Base-by-base conservation (phyloP, 2,329 filamentous ascomycete species). In the Ophiostoma montium region DNA sequence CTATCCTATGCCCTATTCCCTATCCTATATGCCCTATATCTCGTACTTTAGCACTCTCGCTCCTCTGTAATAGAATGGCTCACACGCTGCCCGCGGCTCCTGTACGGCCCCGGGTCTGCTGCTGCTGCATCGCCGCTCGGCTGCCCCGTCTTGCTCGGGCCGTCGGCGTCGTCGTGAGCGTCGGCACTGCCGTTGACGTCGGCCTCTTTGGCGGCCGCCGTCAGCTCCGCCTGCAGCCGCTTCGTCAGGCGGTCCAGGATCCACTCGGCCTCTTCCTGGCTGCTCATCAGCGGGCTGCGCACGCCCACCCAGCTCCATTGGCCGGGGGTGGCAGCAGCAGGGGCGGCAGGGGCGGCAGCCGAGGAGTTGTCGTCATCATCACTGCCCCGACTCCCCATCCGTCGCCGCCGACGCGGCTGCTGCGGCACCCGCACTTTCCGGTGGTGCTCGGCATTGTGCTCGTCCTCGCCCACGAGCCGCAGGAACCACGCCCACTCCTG, bases 401-500 rank as follows among this genome's bases (percentile, higher is more conserved):
- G 31, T 4, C 42, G 5, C 15, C 19, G 10, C 30, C 11, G 18
- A 6, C 6, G 42, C n/a, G 30, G 27, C 2, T 23, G 42, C 4
- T n/a, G 46, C 13, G 19, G 21, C 42, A 45, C 11, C n/a, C 27
- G 41, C 3, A 63, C 63, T 50, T 65, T 68, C n/a, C 68, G 61
- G 57, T 81, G 77, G 16, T 64, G 71, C 6, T 65, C 62, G 2
- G 72, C 64, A 54, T 67, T 67, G 49, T 63, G 65, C 58, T 81
- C 76, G 59, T 80, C 75, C 58, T 80, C 76, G 43, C 77, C 77
- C n/a, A 94, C 84, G 31, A 95, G 70, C 19, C 77, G 75, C 8
- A 89, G 80, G 57, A 86, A 92, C 68, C 86, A 85, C 0, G 84
- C 83, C 89, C 88, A 94, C 60, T 94, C 83, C 56, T 88, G 79